Base-by-base conservation (phyloP, 75 land plant species). In the Pinus tabuliformis region DNA sequence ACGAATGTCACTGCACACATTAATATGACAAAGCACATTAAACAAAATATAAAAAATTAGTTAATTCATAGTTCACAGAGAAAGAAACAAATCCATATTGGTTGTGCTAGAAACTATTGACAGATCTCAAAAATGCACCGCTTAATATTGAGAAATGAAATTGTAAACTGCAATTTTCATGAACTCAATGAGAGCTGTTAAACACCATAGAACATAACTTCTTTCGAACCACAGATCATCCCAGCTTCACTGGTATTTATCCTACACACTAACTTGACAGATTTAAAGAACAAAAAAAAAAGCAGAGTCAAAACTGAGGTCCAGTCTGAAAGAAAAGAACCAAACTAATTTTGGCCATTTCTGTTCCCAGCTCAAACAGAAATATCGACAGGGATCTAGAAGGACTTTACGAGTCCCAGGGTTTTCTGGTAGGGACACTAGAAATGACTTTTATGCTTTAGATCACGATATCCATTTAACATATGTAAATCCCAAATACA, bases 1-100 rank as follows among this genome's bases (percentile, higher is more conserved):
- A 72, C 99, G 86, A 57, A 96, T 94, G 85, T 96, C 99, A 89
- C 99, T 96, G 89, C 74, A 76, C 15, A 74, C 18, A 75, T 62
- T 61, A 17, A 24, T 30, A 70, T 22, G 68, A 58, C 49, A 63
- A 22, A 22, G 70, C 28, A 75, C 14, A 57, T 18, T 61, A 60
- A 45, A 59, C 16, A 20, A 73, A 54, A 3, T 15, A 17, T 28
- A 49, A 33, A 7, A 56, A 5, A n/a, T 13, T 4, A 16, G 24
- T 54, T 3, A 52, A 57, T 11, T 68, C 9, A 76, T 76, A 20
- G 15, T 24, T 42, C 13, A 24, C 54, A 65, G 22, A 52, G 18
- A 18, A 73, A 36, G 16, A 30, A 59, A 33, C 54, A 36, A 45
- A 24, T 56, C 52, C 52, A 42, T 21, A 73, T 17, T 24, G 18